Percentiles rank a stretch among this genome's conserved stretches.
These are phyloP conservation scores for Mimosa bimucronata DNA, from an alignment of 306 rosid genomes.

Conservation along the genomic window DNA sequence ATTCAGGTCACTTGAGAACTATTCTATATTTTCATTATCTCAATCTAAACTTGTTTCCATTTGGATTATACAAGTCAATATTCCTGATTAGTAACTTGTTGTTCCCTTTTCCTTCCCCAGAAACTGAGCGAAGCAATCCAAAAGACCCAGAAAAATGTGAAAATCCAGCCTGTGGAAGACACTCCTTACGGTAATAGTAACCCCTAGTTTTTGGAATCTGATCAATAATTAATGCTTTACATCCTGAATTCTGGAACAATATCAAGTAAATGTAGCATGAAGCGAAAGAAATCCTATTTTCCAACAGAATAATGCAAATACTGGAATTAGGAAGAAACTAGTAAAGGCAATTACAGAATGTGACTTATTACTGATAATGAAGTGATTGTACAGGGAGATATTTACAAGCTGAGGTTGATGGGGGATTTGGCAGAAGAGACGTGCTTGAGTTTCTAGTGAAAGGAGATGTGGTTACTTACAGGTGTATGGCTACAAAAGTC, in stretches of 20 bases:
- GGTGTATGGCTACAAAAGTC: conserved; percentile 83
- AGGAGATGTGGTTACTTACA: conserved; percentile 75
- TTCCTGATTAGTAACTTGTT: background rate
- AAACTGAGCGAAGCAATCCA: conserved; percentile 78
- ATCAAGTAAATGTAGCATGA: background rate
- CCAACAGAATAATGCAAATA: background rate
- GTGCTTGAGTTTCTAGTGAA: conserved; percentile 88
- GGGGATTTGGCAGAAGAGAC: conserved; percentile 76
- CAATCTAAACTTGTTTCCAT: conserved; percentile 8
- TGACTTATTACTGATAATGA: conserved; percentile 17
- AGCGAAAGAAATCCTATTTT: background rate
- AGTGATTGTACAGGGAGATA: conserved; percentile 60
- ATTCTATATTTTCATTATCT: conserved; percentile 15
- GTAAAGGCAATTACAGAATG: background rate
- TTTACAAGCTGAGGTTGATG: conserved; percentile 89
- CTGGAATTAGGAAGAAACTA: background rate
- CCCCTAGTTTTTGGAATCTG: conserved; percentile 3
- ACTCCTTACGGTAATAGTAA: conserved; percentile 61
- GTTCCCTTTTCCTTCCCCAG: conserved; percentile 38
- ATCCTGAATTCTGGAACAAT: background rate
- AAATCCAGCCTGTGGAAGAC: conserved; percentile 64
- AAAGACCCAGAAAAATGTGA: conserved; percentile 83
- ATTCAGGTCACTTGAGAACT: conserved; percentile 58
- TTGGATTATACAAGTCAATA: background rate
- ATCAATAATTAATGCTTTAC: background rate